Evolutionary conservation across 2,329 filamentous ascomycete genomes (phyloP).

Genomic region (Pseudogymnoascus sp.): DNA sequence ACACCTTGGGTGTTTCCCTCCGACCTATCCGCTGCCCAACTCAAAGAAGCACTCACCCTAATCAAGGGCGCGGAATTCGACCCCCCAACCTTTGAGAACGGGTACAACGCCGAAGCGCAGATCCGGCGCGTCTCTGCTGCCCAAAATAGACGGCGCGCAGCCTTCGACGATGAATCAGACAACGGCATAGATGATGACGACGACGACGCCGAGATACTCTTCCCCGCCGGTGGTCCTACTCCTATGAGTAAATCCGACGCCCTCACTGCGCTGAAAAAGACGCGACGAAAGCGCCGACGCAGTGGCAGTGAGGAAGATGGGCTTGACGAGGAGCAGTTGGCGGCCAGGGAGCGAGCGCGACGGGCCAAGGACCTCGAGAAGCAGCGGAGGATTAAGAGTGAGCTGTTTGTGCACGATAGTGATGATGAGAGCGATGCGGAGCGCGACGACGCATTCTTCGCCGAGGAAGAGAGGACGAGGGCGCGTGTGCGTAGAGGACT

Average conservation of each 20-base stretch:
- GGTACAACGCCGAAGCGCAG: slow-evolving; percentile 60
- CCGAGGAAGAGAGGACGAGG: slow-evolving; percentile 60
- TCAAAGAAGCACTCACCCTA: slow-evolving; percentile 61
- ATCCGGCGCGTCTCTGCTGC: slow-evolving; percentile 61
- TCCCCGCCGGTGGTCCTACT: slow-evolving; percentile 62
- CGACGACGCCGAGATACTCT: slow-evolving; percentile 48
- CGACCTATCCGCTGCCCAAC: slow-evolving; percentile 51
- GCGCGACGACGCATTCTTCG: slow-evolving; percentile 67
- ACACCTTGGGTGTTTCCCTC: slow-evolving; percentile 72
- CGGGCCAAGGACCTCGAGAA: slow-evolving; percentile 68
- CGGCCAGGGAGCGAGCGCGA: slow-evolving; percentile 50
- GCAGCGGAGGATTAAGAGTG: slow-evolving; percentile 72
- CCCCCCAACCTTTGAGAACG: slow-evolving; percentile 70
- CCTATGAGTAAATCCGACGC: slow-evolving; percentile 45
- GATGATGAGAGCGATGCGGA: slow-evolving; percentile 87
- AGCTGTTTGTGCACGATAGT: slow-evolving; percentile 69
- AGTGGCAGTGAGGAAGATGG: slow-evolving; percentile 36
- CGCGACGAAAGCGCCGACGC: slow-evolving; percentile 38
- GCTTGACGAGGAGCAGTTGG: slow-evolving; percentile 54
- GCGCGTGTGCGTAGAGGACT: slow-evolving; percentile 22
- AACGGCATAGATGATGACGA: slow-evolving; percentile 44
- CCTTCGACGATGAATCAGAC: slow-evolving; percentile 65
- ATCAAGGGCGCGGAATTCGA: slow-evolving; percentile 74
- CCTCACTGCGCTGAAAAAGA: slow-evolving; percentile 51
- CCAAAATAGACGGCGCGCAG: slow-evolving; percentile 45